Conservation (phyloP, 2,329 filamentous ascomycete genomes). For the Aspergillus vadensis region DNA sequence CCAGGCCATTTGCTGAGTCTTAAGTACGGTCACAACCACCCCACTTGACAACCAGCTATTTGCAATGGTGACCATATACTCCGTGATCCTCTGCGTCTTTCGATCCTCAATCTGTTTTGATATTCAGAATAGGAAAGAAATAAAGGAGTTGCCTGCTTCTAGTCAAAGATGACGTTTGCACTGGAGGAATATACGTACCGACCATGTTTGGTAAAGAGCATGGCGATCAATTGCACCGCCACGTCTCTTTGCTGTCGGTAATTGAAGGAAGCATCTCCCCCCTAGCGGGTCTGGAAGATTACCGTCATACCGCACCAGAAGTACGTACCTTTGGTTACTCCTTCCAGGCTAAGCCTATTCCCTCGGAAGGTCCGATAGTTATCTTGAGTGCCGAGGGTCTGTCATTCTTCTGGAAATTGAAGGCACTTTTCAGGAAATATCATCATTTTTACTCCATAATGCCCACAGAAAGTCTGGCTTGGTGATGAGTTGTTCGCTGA, state of each 20-base stretch:
- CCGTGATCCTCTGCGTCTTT: not conserved
- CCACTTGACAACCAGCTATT: not conserved
- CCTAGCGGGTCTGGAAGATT: not conserved
- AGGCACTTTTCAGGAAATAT: not conserved
- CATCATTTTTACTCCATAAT: not conserved
- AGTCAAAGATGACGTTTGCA: conserved; percentile 6
- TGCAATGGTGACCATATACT: not conserved
- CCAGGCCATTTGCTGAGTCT: not conserved
- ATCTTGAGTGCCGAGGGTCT: not conserved
- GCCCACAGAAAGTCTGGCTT: not conserved
- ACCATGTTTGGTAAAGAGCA: not conserved
- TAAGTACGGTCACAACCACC: not conserved
- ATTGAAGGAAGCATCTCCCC: not conserved
- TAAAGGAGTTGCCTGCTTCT: not conserved
- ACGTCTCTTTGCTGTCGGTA: conserved; percentile 10
- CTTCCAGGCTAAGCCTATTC: not conserved
- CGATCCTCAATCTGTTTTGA: no score
- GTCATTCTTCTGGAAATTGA: not conserved
- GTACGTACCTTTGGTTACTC: not conserved
- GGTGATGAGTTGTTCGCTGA: not conserved
- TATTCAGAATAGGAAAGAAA: no score
- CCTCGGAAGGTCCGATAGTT: not conserved
- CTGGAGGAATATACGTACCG: conserved; percentile 1
- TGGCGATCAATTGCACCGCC: conserved; percentile 16
- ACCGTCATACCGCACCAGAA: not conserved